Base-by-base conservation (phyloP, 1,139 yeast species). In the Trichomonascaceae sp. region DNA sequence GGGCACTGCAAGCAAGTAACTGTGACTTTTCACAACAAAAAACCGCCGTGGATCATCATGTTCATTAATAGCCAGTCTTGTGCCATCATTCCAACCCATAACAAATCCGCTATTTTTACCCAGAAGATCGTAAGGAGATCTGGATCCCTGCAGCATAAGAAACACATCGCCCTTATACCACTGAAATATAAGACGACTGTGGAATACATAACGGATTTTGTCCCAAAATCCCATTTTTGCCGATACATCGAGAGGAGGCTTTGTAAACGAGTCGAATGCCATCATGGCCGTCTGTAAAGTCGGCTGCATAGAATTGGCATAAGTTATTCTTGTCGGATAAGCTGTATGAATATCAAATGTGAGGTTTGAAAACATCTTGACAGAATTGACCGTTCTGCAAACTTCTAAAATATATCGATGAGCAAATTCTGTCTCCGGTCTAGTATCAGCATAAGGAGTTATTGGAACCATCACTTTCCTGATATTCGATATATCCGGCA, bases 301-400 rank as follows among this genome's bases (percentile, higher is more conserved):
- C 43, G 96, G 91, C 62, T 84, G 89, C 64, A 84, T 85, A 0
- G 90, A 85, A 41, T 85, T 84, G 30, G 96, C 95, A 96, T 96
- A 90, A 0, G 88, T 82, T 45, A 88, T 82, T 41, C 87, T 74
- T 0, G 95, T 81, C 0, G 93, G 84, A 8, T 70, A 68, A 18
- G 74, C 72, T 0, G 95, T 79, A 54, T 77, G 74, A 45, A 87
- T 76, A 15, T 74, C 75, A 57, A 87, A 76, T 12, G 74, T 70
- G 59, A 89, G 66, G 55, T 84, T 84, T 0, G 90, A 79, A 64
- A 75, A 88, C 54, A 87, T 71, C 65, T 91, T 90, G 45, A 89
- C 83, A 0, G 95, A 76, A 0, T 95, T 80, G 49, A 91, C 74
- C 0, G 97, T 85, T 58, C 93, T 84, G 43, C 89, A 84, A 10